phyloP scores from a whole-genome alignment of 208 protist species.

The Herpetomonas muscarum region DNA sequence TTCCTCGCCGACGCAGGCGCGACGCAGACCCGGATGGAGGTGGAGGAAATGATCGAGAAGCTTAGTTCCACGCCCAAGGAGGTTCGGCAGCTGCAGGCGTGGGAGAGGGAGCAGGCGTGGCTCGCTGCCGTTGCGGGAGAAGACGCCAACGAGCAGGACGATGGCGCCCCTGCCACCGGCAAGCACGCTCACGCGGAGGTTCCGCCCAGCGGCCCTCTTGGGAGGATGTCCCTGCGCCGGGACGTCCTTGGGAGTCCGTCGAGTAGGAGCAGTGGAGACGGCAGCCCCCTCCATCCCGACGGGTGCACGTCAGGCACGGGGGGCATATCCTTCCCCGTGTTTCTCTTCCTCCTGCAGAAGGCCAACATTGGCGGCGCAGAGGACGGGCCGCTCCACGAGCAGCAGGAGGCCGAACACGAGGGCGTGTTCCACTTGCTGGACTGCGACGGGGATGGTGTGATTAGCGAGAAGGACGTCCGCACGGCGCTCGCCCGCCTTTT shows the following conservation, averaged over 20 bases:
- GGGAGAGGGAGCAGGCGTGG: neutral
- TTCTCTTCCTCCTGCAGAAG: constrained; percentile 58
- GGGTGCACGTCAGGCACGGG: neutral
- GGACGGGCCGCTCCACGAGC: neutral
- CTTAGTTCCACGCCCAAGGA: constrained; percentile 2
- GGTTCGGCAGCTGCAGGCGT: constrained; percentile 5
- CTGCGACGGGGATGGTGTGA: constrained; percentile 46
- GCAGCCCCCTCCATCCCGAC: no score
- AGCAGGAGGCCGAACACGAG: constrained; percentile 21
- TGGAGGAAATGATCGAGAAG: constrained; percentile 38
- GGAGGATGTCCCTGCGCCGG: no score
- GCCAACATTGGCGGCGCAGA: constrained; percentile 15
- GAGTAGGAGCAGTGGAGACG: no score
- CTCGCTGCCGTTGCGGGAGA: neutral
- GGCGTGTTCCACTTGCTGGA: constrained; percentile 51
- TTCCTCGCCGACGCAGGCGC: constrained; percentile 42
- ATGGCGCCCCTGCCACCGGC: neutral
- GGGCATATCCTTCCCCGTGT: constrained; percentile 43
- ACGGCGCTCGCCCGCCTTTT: constrained; percentile 20
- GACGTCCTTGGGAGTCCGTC: no score
- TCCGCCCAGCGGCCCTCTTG: no score
- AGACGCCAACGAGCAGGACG: neutral
- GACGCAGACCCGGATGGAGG: constrained; percentile 39
- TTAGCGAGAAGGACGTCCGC: constrained; percentile 45
- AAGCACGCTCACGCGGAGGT: no score